These are phyloP conservation scores for Talaromyces nanjingensis DNA, from an alignment of 495 filamentous ascomycete genomes.

Conservation along the genomic window DNA sequence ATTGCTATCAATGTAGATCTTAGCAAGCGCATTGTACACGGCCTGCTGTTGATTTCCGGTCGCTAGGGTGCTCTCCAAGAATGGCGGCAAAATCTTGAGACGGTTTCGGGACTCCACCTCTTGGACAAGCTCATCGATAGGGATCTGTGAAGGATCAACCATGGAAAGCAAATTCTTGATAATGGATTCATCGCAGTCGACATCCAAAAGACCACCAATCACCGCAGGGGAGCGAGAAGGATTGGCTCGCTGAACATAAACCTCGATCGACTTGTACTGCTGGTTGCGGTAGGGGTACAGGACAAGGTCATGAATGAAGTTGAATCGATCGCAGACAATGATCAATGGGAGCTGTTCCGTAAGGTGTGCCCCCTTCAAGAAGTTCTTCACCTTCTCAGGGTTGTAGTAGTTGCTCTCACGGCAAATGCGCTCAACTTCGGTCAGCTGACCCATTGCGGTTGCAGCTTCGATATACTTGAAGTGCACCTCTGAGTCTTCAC, in stretches of 20 bases:
- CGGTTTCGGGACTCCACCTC: constrained; percentile 95
- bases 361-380: constrained; percentile 92
- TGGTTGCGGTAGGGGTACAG: constrained; percentile 98
- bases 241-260: constrained; percentile 97
- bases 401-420: constrained; percentile 93
- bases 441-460: constrained; percentile 82
- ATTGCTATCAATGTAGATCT: constrained; percentile 99
- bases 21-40: constrained; percentile 95
- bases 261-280: constrained; percentile 98
- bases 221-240: constrained; percentile 89
- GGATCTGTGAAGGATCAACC: constrained; percentile 76
- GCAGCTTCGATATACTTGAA: constrained; percentile 99
- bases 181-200: constrained; percentile 93
- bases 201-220: constrained; percentile 90
- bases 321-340: constrained; percentile 97
- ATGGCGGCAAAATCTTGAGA: constrained; percentile 90
- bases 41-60: constrained; percentile 95
- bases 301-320: constrained; percentile 95
- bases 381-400: constrained; percentile 97
- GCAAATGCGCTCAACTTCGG: constrained; percentile 95
- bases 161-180: constrained; percentile 91
- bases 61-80: constrained; percentile 88
- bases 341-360: constrained; percentile 93
- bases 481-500: constrained; percentile 88
- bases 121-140: constrained; percentile 90